Evolutionary conservation across 2,329 filamentous ascomycete species (phyloP), one percentile per base, ranked within the genome.

Genomic region (Metarhizium anisopliae): DNA sequence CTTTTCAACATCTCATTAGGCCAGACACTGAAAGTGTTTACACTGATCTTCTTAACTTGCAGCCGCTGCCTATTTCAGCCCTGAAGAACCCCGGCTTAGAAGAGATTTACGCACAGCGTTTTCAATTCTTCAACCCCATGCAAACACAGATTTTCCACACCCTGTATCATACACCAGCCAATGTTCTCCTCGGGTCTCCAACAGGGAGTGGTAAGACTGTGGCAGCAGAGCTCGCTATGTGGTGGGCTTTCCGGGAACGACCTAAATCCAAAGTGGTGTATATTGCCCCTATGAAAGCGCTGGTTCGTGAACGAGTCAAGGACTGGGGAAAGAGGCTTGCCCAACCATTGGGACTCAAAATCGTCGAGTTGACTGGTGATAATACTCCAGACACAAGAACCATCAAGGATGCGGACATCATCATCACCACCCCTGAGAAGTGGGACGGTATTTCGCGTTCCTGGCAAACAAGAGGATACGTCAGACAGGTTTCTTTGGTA

Each of bases 381-480:
- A 99, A 97, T 66, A 99, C 95, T 0, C 95, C 95, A 0, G 94
- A 99, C 67, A 99, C 94, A 0, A 82, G 90, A 52, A 96, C 93
- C 0, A 99, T 99, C 64, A 84, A 92, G 63, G 88, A 97, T 67
- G 94, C 94, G 3, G 94, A 99, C 68, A 90, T 99, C 59, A 99
- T 99, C 64, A 91, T 99, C 64, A 99, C 94, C 0, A 99, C 95
- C 0, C 95, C 94, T n/a, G 94, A 99, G 74, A 99, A 99, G 70
- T 99, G 94, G 94, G 95, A 99, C 68, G 95, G 95, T 82, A 97
- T 99, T 63, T 96, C 90, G 64, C 89, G 94, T 81, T 95, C 90
- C 66, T 99, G 95, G 94, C 92, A 97, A 70, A 97, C 93, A 5
- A 87, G 94, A 83, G 89, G 89, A 58, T 99, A 99, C 63, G 94